These are phyloP conservation scores for Cucumis sativus DNA, from an alignment of 306 rosid species.

Conservation along the genomic window Cucumber_9930_V3 NC_026659.2:24473001-24473500, in stretches of 20 bases:
- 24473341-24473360: constrained; percentile 73
- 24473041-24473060: not conserved
- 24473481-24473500: constrained; percentile 20
- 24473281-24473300: not conserved
- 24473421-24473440: constrained; percentile 31
- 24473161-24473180: not conserved
- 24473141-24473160: not conserved
- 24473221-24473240: not conserved
- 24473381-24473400: constrained; percentile 69
- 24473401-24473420: constrained; percentile 50
- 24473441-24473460: constrained; percentile 22
- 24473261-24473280: not conserved
- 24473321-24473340: constrained; percentile 46
- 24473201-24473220: not conserved
- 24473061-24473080: not conserved
- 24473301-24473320: not conserved
- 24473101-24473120: not conserved
- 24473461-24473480: constrained; percentile 51
- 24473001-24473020: not conserved
- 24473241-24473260: not conserved
- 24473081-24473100: not conserved
- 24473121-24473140: not conserved
- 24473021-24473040: not conserved
- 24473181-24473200: not conserved
- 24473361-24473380: constrained; percentile 61